A percentile compares a stretch with the other conserved stretches of the same genome.
These are phyloP conservation scores for Chlorella sp. DNA, from an alignment of 139 green algal genomes.

Conservation along the genomic window DNA sequence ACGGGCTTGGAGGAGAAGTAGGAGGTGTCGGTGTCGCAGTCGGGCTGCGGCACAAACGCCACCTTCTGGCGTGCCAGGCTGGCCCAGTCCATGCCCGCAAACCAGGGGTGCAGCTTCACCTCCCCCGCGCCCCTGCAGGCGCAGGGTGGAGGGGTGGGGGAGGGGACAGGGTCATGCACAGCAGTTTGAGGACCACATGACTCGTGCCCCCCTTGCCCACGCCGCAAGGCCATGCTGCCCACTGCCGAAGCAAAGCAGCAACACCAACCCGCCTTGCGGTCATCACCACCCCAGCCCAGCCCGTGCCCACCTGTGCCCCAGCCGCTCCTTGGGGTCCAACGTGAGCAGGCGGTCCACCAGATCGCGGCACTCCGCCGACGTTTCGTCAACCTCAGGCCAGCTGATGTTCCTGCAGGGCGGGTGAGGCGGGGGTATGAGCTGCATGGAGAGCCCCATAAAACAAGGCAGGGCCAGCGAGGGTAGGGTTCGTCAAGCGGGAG, in stretches of 20 bases:
- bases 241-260: not conserved
- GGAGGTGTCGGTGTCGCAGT: conserved; percentile 72
- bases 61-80: conserved; percentile 77
- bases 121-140: conserved; percentile 68
- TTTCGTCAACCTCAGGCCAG: conserved; percentile 75
- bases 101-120: conserved; percentile 91
- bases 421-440: not conserved
- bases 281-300: not conserved
- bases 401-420: conserved; percentile 50
- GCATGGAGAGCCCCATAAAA: too few species aligned
- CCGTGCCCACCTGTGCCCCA: conserved; percentile 62
- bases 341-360: conserved; percentile 85
- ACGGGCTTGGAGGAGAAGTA: conserved; percentile 74
- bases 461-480: too few species aligned
- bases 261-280: not conserved
- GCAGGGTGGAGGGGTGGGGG: too few species aligned
- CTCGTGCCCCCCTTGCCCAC: not conserved
- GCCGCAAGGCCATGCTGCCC: not conserved
- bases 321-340: conserved; percentile 68
- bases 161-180: not conserved
- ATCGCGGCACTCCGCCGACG: conserved; percentile 82
- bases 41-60: conserved; percentile 76
- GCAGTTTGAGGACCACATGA: not conserved
- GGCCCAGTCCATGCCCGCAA: conserved; percentile 84
- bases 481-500: too few species aligned